A percentile compares a stretch with the other conserved stretches of the same genome.
These are phyloP conservation scores for Gloeopeniophorella convolvens DNA, from an alignment of 768 basidiomycete genomes.

Conservation along the genomic window DNA sequence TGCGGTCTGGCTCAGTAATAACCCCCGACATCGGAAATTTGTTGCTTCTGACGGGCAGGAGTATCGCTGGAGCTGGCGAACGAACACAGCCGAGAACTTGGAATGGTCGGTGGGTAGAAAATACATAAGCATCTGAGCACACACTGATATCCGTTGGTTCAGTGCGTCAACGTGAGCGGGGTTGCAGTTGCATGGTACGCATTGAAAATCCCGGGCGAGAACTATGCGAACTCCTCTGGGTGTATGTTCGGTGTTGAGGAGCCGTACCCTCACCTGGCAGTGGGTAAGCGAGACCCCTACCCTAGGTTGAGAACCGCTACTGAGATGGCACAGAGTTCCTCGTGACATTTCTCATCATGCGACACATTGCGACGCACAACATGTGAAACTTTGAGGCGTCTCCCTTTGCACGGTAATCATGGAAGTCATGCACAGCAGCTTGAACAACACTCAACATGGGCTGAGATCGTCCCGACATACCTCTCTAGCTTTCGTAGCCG, in stretches of 20 bases:
- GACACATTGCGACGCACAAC: conserved; percentile 47
- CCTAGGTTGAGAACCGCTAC: not conserved
- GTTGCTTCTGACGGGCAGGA: conserved; percentile 51
- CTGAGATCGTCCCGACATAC: too few species aligned
- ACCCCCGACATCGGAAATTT: conserved; percentile 39
- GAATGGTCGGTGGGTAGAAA: conserved; percentile 58
- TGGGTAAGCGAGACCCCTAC: conserved; percentile 36
- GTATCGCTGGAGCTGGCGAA: conserved; percentile 53
- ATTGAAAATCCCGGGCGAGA: conserved; percentile 49
- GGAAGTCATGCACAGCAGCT: too few species aligned
- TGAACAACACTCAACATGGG: too few species aligned
- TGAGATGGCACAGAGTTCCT: conserved; percentile 42
- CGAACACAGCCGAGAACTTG: conserved; percentile 34
- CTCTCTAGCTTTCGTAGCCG: too few species aligned
- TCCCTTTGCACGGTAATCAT: too few species aligned
- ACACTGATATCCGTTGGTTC: not conserved
- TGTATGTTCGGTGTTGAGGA: conserved; percentile 61
- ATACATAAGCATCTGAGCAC: not conserved
- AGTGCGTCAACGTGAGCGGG: conserved; percentile 52
- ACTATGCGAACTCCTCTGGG: conserved; percentile 48
- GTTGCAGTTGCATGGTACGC: conserved; percentile 56
- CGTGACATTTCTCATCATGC: conserved; percentile 57
- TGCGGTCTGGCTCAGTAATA: not conserved
- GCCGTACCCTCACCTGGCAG: conserved; percentile 45
- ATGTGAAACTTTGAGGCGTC: conserved; percentile 30